phyloP scores from a whole-genome alignment of 805 yeast species.

The Komagataella kurtzmanii region DNA sequence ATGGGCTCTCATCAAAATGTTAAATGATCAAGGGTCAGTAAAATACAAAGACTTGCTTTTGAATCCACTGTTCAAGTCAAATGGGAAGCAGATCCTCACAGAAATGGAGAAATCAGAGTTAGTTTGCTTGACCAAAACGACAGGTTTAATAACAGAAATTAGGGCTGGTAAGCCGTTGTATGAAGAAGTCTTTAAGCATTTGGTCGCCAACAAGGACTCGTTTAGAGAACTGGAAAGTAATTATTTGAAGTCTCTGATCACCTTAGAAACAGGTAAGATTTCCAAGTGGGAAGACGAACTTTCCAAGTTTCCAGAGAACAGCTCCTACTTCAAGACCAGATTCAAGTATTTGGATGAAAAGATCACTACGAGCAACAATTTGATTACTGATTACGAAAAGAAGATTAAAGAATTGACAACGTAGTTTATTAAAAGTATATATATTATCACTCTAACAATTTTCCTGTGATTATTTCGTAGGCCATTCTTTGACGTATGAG shows the following conservation, averaged over 20 bases:
- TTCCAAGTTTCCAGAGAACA: conserved; percentile 35
- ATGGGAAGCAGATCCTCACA: conserved; percentile 41
- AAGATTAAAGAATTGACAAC: conserved; percentile 19
- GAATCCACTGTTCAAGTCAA: conserved; percentile 45
- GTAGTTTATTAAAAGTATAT: conserved; percentile 4
- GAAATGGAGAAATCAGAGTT: conserved; percentile 74
- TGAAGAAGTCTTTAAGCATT: conserved; percentile 61
- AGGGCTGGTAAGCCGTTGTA: conserved; percentile 77
- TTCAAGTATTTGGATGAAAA: conserved; percentile 54
- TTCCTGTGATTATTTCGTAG: conserved; percentile 30
- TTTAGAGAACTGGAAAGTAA: conserved; percentile 52
- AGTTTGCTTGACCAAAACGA: conserved; percentile 55
- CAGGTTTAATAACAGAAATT: conserved; percentile 58
- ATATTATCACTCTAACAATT: neutral
- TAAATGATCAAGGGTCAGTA: conserved; percentile 36
- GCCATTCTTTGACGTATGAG: conserved; percentile 57
- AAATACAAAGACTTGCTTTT: conserved; percentile 37
- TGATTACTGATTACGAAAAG: conserved; percentile 33
- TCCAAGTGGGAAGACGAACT: conserved; percentile 60
- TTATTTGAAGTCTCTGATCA: conserved; percentile 38
- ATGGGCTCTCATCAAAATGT: conserved; percentile 64
- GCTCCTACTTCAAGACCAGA: conserved; percentile 46
- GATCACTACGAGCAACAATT: conserved; percentile 45
- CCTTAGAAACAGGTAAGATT: conserved; percentile 50
- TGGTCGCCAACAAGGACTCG: conserved; percentile 43